A percentile compares a stretch with the other conserved stretches of the same genome.
phyloP scores from a whole-genome alignment of 2,329 filamentous ascomycete genomes.

The Aspergillus pseudonomiae region DNA sequence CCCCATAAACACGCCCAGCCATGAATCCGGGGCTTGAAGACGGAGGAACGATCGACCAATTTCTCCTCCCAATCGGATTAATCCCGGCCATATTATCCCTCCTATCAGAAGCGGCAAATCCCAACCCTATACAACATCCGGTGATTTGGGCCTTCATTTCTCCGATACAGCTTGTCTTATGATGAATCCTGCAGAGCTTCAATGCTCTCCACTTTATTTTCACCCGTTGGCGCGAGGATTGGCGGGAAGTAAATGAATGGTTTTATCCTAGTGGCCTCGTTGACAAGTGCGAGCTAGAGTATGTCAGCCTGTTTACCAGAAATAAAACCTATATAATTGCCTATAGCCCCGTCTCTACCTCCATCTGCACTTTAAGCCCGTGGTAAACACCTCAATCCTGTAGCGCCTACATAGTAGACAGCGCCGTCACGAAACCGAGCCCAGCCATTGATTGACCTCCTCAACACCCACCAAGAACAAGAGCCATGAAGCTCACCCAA shows the following conservation, averaged over 20 bases:
- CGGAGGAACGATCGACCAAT: slow-evolving; percentile 13
- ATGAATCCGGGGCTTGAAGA: neutral
- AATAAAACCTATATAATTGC: neutral
- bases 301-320: neutral
- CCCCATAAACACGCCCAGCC: neutral
- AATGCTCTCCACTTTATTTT: neutral
- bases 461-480: neutral
- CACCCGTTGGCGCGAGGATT: neutral
- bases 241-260: neutral
- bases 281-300: neutral
- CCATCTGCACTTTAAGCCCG: neutral
- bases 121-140: neutral
- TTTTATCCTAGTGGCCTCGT: neutral
- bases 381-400: neutral
- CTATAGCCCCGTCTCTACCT: neutral
- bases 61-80: slow-evolving; percentile 23
- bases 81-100: slow-evolving; percentile 17
- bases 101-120: slow-evolving; percentile 19
- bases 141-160: neutral
- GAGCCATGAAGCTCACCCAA: slow-evolving; percentile 32
- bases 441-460: neutral
- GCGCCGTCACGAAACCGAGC: neutral
- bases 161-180: neutral
- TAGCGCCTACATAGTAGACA: neutral
- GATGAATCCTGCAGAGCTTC: neutral